A percentile compares a stretch with the other conserved stretches of the same genome.
Conservation (phyloP, 2,329 filamentous ascomycete species). For the Lachnellula willkommii region DNA sequence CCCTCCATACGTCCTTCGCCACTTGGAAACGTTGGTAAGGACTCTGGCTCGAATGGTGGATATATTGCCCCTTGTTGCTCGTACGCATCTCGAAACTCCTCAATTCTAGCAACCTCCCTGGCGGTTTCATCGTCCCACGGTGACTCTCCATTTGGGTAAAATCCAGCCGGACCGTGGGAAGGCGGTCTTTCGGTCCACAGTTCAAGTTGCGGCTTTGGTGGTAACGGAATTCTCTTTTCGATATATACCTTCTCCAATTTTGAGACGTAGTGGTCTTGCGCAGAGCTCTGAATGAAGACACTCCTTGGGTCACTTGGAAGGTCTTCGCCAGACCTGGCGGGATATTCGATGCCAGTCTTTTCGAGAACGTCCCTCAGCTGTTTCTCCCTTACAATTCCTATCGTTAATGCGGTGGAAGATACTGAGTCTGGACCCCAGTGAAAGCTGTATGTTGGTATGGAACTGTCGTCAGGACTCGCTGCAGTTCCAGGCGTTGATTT, state of each 20-base stretch:
- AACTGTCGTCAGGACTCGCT: too few species aligned
- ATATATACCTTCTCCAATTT: too few species aligned
- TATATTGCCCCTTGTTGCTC: background rate
- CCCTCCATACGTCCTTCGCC: background rate
- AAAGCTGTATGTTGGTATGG: too few species aligned
- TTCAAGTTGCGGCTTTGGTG: too few species aligned
- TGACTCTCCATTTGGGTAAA: background rate
- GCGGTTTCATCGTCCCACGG: background rate
- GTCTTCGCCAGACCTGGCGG: background rate
- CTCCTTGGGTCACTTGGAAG: background rate
- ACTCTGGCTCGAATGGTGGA: background rate
- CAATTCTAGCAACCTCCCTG: background rate
- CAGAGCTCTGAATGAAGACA: too few species aligned
- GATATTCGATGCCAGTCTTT: background rate
- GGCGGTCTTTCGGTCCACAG: too few species aligned
- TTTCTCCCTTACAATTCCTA: background rate
- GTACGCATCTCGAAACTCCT: background rate
- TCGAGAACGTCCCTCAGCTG: background rate
- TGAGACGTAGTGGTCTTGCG: too few species aligned
- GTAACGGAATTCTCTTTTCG: too few species aligned
- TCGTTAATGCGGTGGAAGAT: background rate
- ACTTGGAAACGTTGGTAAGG: background rate
- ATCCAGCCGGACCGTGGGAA: too few species aligned
- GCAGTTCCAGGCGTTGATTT: too few species aligned
- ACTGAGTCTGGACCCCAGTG: too few species aligned